Conservation (phyloP, 306 rosid species). For the Pachyrhizus erosus region DNA sequence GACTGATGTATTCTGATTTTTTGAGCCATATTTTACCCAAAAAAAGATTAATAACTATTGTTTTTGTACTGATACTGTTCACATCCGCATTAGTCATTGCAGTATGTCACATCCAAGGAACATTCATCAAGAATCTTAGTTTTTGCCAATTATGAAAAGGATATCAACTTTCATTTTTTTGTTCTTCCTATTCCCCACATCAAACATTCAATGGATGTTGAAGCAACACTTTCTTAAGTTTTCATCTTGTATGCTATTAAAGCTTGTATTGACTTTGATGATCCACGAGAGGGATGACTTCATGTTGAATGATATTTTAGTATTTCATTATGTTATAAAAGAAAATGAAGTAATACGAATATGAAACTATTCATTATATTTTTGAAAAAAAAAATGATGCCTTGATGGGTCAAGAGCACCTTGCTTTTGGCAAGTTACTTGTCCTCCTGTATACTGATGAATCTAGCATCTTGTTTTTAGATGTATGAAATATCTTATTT, state of each 20-base stretch:
- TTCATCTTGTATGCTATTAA: constrained; percentile 31
- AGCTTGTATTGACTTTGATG: constrained; percentile 23
- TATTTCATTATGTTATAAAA: not conserved
- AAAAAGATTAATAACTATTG: not conserved
- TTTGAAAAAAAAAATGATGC: not conserved
- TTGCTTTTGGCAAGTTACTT: constrained; percentile 19
- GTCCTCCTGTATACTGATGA: not conserved
- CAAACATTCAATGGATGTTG: constrained; percentile 25
- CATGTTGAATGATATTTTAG: constrained; percentile 29
- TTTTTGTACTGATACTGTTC: constrained; percentile 33
- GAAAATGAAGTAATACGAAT: not conserved
- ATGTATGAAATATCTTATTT: constrained; percentile 17
- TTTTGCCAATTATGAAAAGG: constrained; percentile 39
- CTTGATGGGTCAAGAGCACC: constrained; percentile 3
- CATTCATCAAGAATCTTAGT: constrained; percentile 35
- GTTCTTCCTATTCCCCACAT: constrained; percentile 15
- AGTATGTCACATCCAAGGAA: constrained; percentile 2
- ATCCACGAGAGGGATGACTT: not conserved
- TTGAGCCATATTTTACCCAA: constrained; percentile 30
- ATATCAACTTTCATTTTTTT: constrained; percentile 32
- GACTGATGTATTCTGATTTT: constrained; percentile 34
- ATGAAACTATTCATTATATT: constrained; percentile 10
- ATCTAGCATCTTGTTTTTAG: not conserved
- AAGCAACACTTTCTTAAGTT: constrained; percentile 20
- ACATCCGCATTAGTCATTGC: constrained; percentile 19